phyloP scores from a whole-genome alignment of 805 yeast genomes.

The Lachancea dasiensis region DNA sequence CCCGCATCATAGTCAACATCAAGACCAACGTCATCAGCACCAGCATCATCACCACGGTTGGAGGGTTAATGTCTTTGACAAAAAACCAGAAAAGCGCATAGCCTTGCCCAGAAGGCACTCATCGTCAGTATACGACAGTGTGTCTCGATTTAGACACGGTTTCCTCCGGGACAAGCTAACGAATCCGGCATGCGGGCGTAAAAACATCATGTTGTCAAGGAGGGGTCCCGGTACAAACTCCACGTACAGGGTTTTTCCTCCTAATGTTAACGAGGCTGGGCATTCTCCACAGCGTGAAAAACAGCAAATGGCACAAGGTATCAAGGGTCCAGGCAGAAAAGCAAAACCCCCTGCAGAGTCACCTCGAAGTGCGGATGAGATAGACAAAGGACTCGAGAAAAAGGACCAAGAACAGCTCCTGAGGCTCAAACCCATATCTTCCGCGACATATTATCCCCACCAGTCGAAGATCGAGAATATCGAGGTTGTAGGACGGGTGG shows the following conservation, averaged over 20 bases:
- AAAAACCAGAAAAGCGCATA: neutral
- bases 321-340: too few relatives aligned
- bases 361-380: too few relatives aligned
- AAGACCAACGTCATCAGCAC: neutral
- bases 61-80: neutral
- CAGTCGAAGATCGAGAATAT: conserved; percentile 32
- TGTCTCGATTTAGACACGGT: conserved; percentile 4
- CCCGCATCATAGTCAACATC: neutral
- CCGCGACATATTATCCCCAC: conserved; percentile 69
- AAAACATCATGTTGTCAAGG: neutral
- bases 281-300: neutral
- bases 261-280: neutral
- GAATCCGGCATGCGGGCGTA: neutral
- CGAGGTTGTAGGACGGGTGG: conserved; percentile 1
- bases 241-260: neutral
- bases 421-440: conserved; percentile 53
- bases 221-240: neutral
- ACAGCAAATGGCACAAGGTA: too few relatives aligned
- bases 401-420: conserved; percentile 1
- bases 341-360: too few relatives aligned
- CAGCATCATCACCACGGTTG: neutral
- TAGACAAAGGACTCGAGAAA: neutral
- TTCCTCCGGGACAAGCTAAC: conserved; percentile 1
- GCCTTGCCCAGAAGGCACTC: conserved; percentile 5
- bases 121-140: conserved; percentile 7